These are phyloP conservation scores for Poa annua DNA, from an alignment of 176 grass and related monocot genomes.

Conservation along the genomic window DNA sequence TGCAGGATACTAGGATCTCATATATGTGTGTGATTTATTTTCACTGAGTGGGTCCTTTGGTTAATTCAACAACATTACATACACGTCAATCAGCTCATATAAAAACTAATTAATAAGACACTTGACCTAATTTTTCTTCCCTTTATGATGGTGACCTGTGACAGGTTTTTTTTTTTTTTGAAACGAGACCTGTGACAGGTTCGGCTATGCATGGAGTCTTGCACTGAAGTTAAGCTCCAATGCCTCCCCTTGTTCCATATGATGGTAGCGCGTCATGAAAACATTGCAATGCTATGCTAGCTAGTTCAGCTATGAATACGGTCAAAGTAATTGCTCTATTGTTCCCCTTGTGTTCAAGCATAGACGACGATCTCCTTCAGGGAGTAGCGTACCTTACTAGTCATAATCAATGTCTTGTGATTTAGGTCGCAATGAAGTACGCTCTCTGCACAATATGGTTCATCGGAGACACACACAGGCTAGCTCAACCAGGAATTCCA, in stretches of 20 bases:
- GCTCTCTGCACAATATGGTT: neutral
- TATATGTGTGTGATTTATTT: slow-evolving; percentile 21
- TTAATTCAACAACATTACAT: slow-evolving; percentile 29
- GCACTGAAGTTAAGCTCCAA: slow-evolving; percentile 40
- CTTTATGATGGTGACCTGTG: slow-evolving; percentile 27
- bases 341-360: neutral
- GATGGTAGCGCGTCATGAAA: slow-evolving; percentile 33
- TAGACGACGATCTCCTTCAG: neutral
- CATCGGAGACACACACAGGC: neutral
- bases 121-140: slow-evolving; percentile 57
- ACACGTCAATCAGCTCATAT: slow-evolving; percentile 24
- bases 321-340: slow-evolving; percentile 28
- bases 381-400: slow-evolving; percentile 12
- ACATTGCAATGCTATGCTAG: neutral
- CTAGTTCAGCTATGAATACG: slow-evolving; percentile 14
- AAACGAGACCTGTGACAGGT: slow-evolving; percentile 26
- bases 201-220: slow-evolving; percentile 19
- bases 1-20: neutral
- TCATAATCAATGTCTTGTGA: slow-evolving; percentile 18
- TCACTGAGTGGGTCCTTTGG: neutral
- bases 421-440: slow-evolving; percentile 21
- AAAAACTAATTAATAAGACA: slow-evolving; percentile 28
- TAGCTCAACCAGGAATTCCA: neutral
- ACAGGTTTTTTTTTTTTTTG: too few relatives aligned
- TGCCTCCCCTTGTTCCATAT: neutral